phyloP scores from a whole-genome alignment of 306 rosid species.

The Adenanthera pavonina region DNA sequence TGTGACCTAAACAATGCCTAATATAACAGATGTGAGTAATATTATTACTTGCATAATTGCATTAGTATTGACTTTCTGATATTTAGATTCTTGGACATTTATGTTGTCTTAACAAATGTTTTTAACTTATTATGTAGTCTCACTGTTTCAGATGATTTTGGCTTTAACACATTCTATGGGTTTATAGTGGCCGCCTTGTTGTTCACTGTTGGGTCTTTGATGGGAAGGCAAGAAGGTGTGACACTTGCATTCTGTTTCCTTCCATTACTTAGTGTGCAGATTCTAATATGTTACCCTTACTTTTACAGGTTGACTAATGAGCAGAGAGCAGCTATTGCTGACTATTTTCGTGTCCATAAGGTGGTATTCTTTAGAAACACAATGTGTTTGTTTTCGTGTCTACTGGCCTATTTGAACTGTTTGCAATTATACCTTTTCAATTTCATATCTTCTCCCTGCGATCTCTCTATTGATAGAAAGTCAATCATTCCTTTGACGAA shows the following conservation, averaged over 20 bases:
- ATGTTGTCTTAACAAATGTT: neutral
- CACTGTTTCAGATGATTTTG: slow-evolving; percentile 77
- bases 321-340: slow-evolving; percentile 84
- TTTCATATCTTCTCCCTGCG: neutral
- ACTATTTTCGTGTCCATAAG: slow-evolving; percentile 86
- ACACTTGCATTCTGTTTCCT: slow-evolving; percentile 5
- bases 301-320: slow-evolving; percentile 77
- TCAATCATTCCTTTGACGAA: neutral
- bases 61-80: neutral
- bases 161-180: slow-evolving; percentile 91
- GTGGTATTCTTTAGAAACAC: slow-evolving; percentile 41
- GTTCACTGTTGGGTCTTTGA: slow-evolving; percentile 99
- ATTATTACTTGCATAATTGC: slow-evolving; percentile 4
- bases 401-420: neutral
- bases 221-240: slow-evolving; percentile 84
- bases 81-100: slow-evolving; percentile 7
- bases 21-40: slow-evolving; percentile 5
- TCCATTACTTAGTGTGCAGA: slow-evolving; percentile 11
- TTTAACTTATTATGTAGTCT: neutral
- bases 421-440: neutral
- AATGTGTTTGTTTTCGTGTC: slow-evolving; percentile 15
- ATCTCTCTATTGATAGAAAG: slow-evolving; percentile 3
- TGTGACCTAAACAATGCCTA: slow-evolving; percentile 3
- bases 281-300: slow-evolving; percentile 33
- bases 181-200: slow-evolving; percentile 92